Conservation (phyloP, 2,329 filamentous ascomycete genomes). For the Aureobasidium zeae region DNA sequence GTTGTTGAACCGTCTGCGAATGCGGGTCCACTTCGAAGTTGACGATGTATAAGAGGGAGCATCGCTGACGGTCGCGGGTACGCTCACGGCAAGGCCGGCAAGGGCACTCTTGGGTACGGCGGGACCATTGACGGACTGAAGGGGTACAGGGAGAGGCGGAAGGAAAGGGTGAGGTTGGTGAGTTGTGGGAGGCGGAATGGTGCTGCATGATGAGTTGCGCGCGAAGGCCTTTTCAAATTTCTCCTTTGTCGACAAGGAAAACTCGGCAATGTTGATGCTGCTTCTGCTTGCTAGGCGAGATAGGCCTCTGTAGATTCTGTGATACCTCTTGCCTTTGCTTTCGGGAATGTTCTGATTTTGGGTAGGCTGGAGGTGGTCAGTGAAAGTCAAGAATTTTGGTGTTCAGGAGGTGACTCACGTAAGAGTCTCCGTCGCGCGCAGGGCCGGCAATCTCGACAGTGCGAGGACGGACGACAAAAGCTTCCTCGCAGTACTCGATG, state of each 20-base stretch:
- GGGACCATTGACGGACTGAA: not conserved
- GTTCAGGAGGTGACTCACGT: not conserved
- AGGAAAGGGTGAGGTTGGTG: not conserved
- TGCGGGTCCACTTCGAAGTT: not conserved
- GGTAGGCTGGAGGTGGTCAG: not conserved
- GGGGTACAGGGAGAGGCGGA: not conserved
- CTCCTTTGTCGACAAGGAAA: not conserved
- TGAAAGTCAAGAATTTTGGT: not conserved
- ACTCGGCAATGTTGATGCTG: not conserved
- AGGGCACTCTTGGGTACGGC: too few species aligned
- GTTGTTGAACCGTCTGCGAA: not conserved
- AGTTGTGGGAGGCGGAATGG: not conserved
- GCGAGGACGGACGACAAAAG: not conserved
- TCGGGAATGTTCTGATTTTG: not conserved
- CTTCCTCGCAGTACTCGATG: not conserved
- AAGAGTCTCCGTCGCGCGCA: too few species aligned
- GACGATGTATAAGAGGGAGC: not conserved
- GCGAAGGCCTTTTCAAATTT: not conserved
- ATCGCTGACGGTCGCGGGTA: not conserved
- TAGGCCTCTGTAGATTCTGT: slow-evolving; percentile 1
- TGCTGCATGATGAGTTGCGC: not conserved
- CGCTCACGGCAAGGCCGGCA: not conserved
- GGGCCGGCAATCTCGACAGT: not conserved
- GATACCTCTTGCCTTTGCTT: not conserved
- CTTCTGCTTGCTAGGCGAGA: not conserved